Conservation (phyloP, 2,329 filamentous ascomycete species). For the Domatiomyces catenatus region DNA sequence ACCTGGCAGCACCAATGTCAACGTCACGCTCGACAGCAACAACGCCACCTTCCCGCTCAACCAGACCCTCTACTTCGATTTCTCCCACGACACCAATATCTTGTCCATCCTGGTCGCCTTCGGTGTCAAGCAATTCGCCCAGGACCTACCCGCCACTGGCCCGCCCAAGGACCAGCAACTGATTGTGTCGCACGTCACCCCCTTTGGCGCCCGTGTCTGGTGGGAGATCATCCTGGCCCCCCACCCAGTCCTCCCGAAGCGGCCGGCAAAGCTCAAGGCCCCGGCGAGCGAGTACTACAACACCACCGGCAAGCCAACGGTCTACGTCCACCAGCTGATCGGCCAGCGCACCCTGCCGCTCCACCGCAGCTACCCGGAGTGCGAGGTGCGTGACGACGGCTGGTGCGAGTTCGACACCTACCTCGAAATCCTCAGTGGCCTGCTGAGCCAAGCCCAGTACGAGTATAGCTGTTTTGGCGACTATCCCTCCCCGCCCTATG, state of each 20-base stretch:
- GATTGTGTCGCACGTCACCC: conserved; percentile 51
- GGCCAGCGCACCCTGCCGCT: conserved; percentile 61
- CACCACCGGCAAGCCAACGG: conserved; percentile 38
- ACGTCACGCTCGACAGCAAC: conserved; percentile 33
- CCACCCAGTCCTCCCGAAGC: conserved; percentile 42
- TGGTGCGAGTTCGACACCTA: conserved; percentile 64
- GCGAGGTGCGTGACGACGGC: conserved; percentile 51
- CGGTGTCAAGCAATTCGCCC: conserved; percentile 46
- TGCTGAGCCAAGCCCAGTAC: conserved; percentile 44
- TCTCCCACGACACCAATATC: conserved; percentile 64
- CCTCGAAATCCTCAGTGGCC: conserved; percentile 44
- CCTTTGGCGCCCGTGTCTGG: conserved; percentile 57
- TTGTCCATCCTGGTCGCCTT: conserved; percentile 56
- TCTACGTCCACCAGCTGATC: conserved; percentile 58
- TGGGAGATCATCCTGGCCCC: conserved; percentile 60
- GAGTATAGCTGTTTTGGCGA: conserved; percentile 50
- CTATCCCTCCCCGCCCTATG: conserved; percentile 17
- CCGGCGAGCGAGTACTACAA: conserved; percentile 29
- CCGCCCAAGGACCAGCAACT: conserved; percentile 47
- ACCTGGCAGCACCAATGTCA: conserved; percentile 30
- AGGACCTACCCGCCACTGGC: conserved; percentile 39
- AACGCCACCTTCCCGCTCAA: conserved; percentile 56
- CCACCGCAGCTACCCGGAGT: conserved; percentile 49
- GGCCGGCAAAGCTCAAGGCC: conserved; percentile 23
- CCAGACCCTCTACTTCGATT: conserved; percentile 64